Evolutionary conservation across 139 green algal species (phyloP).

Genomic region (Coelastrella sp.): DNA sequence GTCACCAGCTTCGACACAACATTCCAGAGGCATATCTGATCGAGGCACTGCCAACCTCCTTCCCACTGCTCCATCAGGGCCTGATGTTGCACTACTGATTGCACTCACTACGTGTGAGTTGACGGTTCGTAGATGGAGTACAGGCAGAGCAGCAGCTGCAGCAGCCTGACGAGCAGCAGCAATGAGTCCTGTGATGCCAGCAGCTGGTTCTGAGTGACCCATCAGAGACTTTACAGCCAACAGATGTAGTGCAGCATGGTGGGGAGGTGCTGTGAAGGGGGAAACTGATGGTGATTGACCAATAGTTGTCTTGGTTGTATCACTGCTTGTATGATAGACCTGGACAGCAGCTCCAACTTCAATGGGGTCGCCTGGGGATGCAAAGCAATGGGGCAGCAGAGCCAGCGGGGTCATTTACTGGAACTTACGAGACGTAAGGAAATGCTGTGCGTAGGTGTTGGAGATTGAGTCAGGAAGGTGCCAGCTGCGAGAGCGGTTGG

Average conservation of each 20-base stretch:
- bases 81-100: constrained; percentile 3
- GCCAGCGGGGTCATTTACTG: too few relatives aligned
- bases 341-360: constrained; percentile 67
- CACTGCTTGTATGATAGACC: background rate
- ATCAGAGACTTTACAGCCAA: constrained; percentile 74
- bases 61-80: background rate
- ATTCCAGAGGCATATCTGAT: background rate
- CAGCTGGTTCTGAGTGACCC: constrained; percentile 82
- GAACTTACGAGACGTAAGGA: too few relatives aligned
- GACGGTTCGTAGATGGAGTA: constrained; percentile 73
- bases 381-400: background rate
- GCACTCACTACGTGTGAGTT: constrained; percentile 63
- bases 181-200: constrained; percentile 70
- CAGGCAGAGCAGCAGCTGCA: background rate
- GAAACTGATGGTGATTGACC: background rate
- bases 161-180: constrained; percentile 45
- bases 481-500: too few relatives aligned
- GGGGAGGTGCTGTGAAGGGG: background rate
- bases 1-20: background rate
- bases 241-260: constrained; percentile 49
- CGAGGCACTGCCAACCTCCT: constrained; percentile 4
- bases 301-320: too few relatives aligned
- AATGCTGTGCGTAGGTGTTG: too few relatives aligned
- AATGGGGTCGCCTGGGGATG: constrained; percentile 70
- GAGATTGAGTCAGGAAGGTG: too few relatives aligned